Evolutionary conservation across 345 rosid genomes (phyloP), one percentile per base, ranked within the genome.

Genomic region (Murraya koenigii): DNA sequence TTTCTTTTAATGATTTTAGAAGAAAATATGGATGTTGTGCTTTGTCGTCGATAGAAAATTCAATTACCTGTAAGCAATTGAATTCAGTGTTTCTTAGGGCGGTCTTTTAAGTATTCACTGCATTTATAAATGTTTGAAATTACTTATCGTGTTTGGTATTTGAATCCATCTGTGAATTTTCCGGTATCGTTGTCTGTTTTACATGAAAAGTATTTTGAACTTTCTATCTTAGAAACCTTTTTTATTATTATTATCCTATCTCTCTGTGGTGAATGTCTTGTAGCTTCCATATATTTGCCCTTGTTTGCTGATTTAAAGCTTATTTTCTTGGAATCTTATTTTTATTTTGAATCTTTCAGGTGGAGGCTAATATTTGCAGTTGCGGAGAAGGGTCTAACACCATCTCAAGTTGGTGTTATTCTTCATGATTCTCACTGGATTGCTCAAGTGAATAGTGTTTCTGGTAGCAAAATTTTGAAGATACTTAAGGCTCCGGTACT

Each of bases 341-440:
- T 32, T 39, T 39, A 39, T 59, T 41, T 65, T 67, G 60, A 5
- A 49, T 56, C 17, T 56, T 74, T 70, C 59, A 86, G 87, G 87
- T 86, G 2, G 93, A 91, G 38, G 94, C 89, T 4, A 85, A 86
- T 78, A 91, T 91, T 39, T 88, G 93, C 87, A 91, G 89, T 89
- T 79, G 94, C 94, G 0, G 89, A 91, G 85, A 91, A 91, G 77
- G 94, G 94, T 69, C 55, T 89, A 77, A 89, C 91, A 10, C 94
- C 94, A 25, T 91, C 94, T 3, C 93, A 91, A 71, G 89, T 91
- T 59, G 95, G 95, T 81, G 91, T 89, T 36, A 88, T 91, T 73
- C 91, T 91, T 52, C 87, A 91, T 74, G 95, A 89, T 78, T 91
- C 91, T 32, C 93, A 88, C 26, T 89, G 94, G 67, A 87, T 90